phyloP scores from a whole-genome alignment of 2,329 filamentous ascomycete genomes.

The Colletotrichum ledebouriae region DNA sequence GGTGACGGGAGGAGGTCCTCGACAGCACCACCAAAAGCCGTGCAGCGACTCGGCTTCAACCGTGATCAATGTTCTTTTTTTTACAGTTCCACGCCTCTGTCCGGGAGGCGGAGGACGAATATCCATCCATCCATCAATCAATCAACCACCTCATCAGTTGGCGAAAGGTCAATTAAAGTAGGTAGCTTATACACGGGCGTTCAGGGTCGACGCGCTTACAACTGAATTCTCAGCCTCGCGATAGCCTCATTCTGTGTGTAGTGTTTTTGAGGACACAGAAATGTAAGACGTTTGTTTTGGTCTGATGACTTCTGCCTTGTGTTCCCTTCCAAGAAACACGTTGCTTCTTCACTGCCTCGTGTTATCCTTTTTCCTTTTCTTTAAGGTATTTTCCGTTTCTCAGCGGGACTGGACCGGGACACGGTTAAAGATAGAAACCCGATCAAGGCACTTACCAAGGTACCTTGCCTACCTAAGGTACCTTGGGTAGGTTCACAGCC shows the following conservation, averaged over 20 bases:
- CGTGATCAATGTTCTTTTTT: slow-evolving; percentile 19
- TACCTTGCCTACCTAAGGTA: too few relatives aligned
- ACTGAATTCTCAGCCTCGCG: neutral
- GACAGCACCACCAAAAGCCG: slow-evolving; percentile 7
- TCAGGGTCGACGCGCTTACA: neutral
- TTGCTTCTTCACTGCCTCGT: slow-evolving; percentile 12
- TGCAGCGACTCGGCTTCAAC: slow-evolving; percentile 16
- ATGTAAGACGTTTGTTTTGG: neutral
- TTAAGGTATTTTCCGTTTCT: neutral
- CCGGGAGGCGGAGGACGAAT: slow-evolving; percentile 16
- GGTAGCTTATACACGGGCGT: neutral
- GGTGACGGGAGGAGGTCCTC: too few relatives aligned
- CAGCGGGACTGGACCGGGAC: neutral
- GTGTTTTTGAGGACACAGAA: too few relatives aligned
- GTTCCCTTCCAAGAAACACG: slow-evolving; percentile 5
- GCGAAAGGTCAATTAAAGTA: neutral
- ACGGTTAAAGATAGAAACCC: slow-evolving; percentile 2
- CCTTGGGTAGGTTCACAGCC: neutral
- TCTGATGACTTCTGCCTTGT: slow-evolving; percentile 11
- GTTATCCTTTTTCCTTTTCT: neutral
- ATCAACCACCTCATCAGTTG: slow-evolving; percentile 1
- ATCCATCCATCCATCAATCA: slow-evolving; percentile 6
- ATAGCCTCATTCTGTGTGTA: neutral
- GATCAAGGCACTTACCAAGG: too few relatives aligned
- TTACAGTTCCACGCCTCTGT: slow-evolving; percentile 27